Percentiles rank a stretch among this genome's conserved stretches.
These are phyloP conservation scores for Pseudomonodictys pantanalensis DNA, from an alignment of 495 filamentous ascomycete species.

Conservation along the genomic window DNA sequence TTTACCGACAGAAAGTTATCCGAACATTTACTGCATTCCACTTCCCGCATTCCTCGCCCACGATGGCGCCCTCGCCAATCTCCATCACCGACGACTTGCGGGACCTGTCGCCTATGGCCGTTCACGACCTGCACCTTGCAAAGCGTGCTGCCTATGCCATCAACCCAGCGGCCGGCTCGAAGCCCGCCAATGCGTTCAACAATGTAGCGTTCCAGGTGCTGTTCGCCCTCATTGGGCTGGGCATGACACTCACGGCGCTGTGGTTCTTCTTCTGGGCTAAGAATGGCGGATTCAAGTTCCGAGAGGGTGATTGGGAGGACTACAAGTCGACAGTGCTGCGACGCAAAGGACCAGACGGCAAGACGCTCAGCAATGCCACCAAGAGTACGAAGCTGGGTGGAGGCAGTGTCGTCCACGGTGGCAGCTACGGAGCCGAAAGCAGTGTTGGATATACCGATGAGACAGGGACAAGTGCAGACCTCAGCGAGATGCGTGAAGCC, in stretches of 20 bases:
- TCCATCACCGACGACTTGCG: conserved; percentile 8
- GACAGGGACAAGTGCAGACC: conserved; percentile 27
- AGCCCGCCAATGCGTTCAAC: conserved; percentile 69
- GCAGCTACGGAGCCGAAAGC: conserved; percentile 28
- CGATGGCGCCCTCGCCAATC: not conserved
- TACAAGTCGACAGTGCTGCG: conserved; percentile 97
- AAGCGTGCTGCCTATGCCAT: conserved; percentile 21
- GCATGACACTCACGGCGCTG: conserved; percentile 70
- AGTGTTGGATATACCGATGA: conserved; percentile 50
- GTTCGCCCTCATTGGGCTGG: conserved; percentile 79
- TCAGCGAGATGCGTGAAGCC: conserved; percentile 28
- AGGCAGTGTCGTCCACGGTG: conserved; percentile 60
- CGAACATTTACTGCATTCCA: not conserved
- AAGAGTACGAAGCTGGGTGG: conserved; percentile 76
- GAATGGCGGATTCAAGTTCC: conserved; percentile 89
- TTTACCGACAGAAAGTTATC: not conserved
- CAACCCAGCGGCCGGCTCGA: conserved; percentile 51
- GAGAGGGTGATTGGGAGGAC: conserved; percentile 87
- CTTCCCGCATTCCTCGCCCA: not conserved
- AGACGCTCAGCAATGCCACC: conserved; percentile 74
- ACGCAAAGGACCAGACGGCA: conserved; percentile 84
- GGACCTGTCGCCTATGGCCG: conserved; percentile 22
- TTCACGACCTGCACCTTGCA: conserved; percentile 21
- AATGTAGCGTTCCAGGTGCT: conserved; percentile 78
- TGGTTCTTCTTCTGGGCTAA: conserved; percentile 99